Evolutionary conservation across 2,329 filamentous ascomycete genomes (phyloP).

Genomic region (Penicillium griseofulvum): DNA sequence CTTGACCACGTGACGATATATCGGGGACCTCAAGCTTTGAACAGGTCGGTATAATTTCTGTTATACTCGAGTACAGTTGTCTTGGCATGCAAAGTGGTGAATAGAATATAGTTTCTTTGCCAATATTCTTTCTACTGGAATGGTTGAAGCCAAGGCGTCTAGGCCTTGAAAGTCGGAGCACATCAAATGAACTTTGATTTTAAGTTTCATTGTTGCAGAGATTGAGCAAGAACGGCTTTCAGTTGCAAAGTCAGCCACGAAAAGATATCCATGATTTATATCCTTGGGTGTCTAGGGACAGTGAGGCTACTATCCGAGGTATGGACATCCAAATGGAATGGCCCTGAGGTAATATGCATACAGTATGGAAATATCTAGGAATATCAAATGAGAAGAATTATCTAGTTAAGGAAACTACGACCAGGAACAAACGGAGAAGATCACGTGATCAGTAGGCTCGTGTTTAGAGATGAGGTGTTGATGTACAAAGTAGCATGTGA

Average conservation of each 20-base stretch:
- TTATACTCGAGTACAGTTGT: background rate
- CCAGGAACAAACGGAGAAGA: no score
- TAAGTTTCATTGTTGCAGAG: background rate
- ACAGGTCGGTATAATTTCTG: background rate
- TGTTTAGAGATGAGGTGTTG: background rate
- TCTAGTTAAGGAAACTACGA: no score
- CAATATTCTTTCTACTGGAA: background rate
- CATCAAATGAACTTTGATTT: background rate
- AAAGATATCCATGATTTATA: no score
- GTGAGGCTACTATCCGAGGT: background rate
- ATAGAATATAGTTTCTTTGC: background rate
- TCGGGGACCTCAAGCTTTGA: background rate
- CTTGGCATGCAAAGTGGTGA: background rate
- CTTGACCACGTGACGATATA: background rate
- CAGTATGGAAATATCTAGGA: no score
- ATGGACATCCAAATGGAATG: background rate
- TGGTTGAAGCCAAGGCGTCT: background rate
- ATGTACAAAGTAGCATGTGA: background rate
- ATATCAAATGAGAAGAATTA: no score
- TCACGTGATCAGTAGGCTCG: no score
- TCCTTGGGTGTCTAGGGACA: background rate
- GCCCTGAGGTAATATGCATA: no score
- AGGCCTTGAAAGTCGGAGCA: background rate
- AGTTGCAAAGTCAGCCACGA: background rate
- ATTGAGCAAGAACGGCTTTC: no score